These are phyloP conservation scores for Lagenaria siceraria DNA, from an alignment of 306 rosid species.

Conservation along the genomic window DNA sequence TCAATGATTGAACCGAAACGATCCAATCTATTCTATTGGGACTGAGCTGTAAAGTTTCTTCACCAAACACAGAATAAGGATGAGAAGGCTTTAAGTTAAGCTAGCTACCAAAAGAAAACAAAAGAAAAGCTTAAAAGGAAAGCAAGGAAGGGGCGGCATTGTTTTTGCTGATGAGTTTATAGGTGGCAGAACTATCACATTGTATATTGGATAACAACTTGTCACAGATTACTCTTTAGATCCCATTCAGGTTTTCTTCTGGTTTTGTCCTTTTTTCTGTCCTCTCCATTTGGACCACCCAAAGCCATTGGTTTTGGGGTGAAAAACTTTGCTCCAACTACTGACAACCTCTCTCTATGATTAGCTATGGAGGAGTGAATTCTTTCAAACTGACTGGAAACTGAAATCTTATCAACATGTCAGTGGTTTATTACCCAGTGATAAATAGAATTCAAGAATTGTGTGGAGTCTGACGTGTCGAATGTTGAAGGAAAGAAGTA, in stretches of 20 bases:
- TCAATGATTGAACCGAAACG: background rate
- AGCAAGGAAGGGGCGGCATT: background rate
- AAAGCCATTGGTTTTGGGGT: background rate
- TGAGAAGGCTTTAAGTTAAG: background rate
- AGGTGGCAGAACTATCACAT: background rate
- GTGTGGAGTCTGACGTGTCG: background rate
- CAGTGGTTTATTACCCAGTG: background rate
- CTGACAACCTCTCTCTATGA: constrained; percentile 4
- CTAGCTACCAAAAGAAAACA: background rate
- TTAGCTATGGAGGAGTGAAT: background rate
- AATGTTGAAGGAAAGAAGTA: background rate
- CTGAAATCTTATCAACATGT: background rate
- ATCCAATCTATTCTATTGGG: background rate
- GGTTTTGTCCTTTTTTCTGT: background rate
- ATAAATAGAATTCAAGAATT: background rate
- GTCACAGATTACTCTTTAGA: constrained; percentile 4
- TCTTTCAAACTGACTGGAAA: background rate
- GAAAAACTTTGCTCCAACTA: background rate
- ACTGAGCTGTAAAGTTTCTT: background rate
- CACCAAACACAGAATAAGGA: constrained; percentile 7
- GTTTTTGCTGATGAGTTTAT: background rate
- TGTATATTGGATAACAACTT: constrained; percentile 3
- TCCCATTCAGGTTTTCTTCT: background rate
- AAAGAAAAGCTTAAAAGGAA: background rate
- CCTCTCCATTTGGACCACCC: background rate